Percentiles rank a stretch among this genome's conserved stretches.
phyloP scores from a whole-genome alignment of 306 rosid genomes.

The Cicer yamashitae region DNA sequence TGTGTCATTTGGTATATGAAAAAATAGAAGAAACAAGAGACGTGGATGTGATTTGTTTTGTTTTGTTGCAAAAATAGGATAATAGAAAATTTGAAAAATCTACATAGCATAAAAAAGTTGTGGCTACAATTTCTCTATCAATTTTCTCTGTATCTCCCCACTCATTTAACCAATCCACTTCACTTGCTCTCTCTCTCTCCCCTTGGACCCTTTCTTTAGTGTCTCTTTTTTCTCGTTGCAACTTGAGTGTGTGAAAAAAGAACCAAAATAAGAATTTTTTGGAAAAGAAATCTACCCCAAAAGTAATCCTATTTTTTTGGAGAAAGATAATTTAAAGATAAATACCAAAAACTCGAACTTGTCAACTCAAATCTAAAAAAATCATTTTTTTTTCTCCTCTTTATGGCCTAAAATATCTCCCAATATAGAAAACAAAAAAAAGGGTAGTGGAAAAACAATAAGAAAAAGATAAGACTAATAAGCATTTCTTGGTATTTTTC shows the following conservation, averaged over 20 bases:
- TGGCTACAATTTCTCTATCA: conserved; percentile 72
- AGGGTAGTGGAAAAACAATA: too few species aligned
- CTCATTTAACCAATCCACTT: conserved; percentile 59
- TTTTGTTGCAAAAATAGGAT: conserved; percentile 42
- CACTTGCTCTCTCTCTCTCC: conserved; percentile 42
- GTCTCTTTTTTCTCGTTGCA: conserved; percentile 49
- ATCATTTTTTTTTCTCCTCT: conserved; percentile 39
- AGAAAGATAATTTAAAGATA: conserved; percentile 42
- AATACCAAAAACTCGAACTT: conserved; percentile 23
- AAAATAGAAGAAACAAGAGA: conserved; percentile 59
- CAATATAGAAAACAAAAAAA: conserved; percentile 26
- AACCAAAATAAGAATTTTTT: conserved; percentile 36
- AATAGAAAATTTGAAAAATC: conserved; percentile 34
- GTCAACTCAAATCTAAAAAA: conserved; percentile 37
- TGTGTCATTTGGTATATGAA: conserved; percentile 49
- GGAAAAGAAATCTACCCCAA: conserved; percentile 40
- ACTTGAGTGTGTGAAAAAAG: conserved; percentile 43
- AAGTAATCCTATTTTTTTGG: conserved; percentile 39
- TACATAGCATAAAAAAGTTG: conserved; percentile 52
- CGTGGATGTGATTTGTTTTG: conserved; percentile 59
- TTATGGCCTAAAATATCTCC: conserved; percentile 43
- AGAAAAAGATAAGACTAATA: conserved; percentile 40
- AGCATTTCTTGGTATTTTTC: too few species aligned
- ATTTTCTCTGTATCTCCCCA: conserved; percentile 61
- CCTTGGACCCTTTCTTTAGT: conserved; percentile 26